Conservation (phyloP, 495 filamentous ascomycete species). For the Lophiotrema nucula region DNA sequence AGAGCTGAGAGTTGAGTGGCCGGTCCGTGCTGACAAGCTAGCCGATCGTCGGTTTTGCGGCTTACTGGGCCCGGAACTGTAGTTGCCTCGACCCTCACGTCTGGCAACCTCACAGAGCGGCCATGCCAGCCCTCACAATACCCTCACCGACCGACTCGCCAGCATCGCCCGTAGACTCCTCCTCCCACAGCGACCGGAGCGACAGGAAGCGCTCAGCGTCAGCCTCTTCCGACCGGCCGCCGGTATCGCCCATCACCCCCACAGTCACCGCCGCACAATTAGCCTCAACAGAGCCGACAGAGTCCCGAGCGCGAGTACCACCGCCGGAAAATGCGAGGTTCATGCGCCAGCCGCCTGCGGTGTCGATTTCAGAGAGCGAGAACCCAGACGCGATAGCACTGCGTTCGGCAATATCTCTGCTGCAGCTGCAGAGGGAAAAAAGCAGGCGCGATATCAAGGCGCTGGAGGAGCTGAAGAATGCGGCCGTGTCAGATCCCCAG, state of each 20-base stretch:
- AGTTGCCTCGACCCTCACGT: background rate
- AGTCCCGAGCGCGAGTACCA: constrained; percentile 1
- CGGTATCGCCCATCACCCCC: constrained; percentile 40
- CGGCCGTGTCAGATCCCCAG: constrained; percentile 65
- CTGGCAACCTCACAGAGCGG: background rate
- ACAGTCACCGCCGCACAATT: constrained; percentile 31
- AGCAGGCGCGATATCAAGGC: constrained; percentile 66
- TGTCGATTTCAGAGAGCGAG: constrained; percentile 69
- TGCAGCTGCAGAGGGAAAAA: constrained; percentile 79
- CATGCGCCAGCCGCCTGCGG: constrained; percentile 53
- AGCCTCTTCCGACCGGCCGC: constrained; percentile 34
- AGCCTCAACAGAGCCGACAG: constrained; percentile 10
- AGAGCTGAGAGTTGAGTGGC: too few species aligned
- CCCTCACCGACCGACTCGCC: constrained; percentile 7
- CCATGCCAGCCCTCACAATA: constrained; percentile 26
- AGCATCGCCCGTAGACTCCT: constrained; percentile 3
- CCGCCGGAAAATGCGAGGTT: constrained; percentile 36
- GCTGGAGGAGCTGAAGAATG: constrained; percentile 61
- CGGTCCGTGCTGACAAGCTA: background rate
- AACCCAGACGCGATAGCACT: constrained; percentile 86
- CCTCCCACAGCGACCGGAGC: constrained; percentile 10
- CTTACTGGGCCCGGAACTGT: background rate
- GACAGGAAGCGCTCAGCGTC: constrained; percentile 16
- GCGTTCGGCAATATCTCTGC: constrained; percentile 71
- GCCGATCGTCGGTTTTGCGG: background rate